These are phyloP conservation scores for Ceratocystis variospora DNA, from an alignment of 2,329 filamentous ascomycete genomes.

Conservation along the genomic window DNA sequence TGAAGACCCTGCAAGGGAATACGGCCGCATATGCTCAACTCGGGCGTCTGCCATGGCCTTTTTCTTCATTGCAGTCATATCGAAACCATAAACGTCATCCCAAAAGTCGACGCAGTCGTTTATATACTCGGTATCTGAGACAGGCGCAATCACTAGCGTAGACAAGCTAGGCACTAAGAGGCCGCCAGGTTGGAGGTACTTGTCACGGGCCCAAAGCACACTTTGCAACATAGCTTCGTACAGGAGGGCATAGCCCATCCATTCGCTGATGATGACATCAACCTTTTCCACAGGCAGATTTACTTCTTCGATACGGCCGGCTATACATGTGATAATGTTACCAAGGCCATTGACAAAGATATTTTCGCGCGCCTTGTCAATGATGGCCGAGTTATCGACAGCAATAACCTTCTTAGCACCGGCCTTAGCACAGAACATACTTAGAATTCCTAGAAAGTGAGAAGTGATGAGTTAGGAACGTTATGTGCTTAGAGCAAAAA, in stretches of 20 bases:
- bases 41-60: slow-evolving; percentile 72
- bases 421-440: slow-evolving; percentile 86
- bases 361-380: slow-evolving; percentile 73
- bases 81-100: slow-evolving; percentile 86
- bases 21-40: slow-evolving; percentile 54
- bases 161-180: slow-evolving; percentile 78
- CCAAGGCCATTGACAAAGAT: slow-evolving; percentile 67
- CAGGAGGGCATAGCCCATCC: slow-evolving; percentile 91
- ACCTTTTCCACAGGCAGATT: slow-evolving; percentile 63
- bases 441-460: slow-evolving; percentile 53
- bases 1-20: slow-evolving; percentile 44
- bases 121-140: slow-evolving; percentile 64
- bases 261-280: slow-evolving; percentile 91
- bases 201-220: slow-evolving; percentile 75
- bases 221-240: slow-evolving; percentile 96
- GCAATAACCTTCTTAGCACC: slow-evolving; percentile 77
- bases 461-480: neutral
- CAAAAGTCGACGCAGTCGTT: slow-evolving; percentile 71
- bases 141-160: slow-evolving; percentile 68
- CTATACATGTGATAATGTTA: slow-evolving; percentile 61
- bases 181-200: slow-evolving; percentile 66
- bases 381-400: slow-evolving; percentile 85
- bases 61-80: slow-evolving; percentile 81
- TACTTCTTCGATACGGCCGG: slow-evolving; percentile 81
- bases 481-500: neutral